Percentiles rank a stretch among this genome's conserved stretches.
phyloP scores from a whole-genome alignment of 495 filamentous ascomycete species.

The Thermothielavioides terrestris region DNA sequence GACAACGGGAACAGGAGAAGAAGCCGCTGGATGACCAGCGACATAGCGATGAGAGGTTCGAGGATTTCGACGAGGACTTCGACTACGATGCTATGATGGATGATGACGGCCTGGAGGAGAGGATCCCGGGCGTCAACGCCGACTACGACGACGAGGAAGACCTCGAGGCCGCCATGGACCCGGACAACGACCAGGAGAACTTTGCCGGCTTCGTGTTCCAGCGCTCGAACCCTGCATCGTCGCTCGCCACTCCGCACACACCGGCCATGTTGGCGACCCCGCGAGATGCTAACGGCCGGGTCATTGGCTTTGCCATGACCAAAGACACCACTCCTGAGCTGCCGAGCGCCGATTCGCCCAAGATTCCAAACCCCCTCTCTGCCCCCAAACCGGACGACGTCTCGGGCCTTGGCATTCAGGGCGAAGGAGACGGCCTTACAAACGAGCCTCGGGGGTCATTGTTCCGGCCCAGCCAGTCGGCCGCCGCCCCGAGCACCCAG shows the following conservation, averaged over 20 bases:
- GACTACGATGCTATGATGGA: conserved; percentile 65
- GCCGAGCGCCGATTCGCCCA: conserved; percentile 11
- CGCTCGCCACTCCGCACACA: conserved; percentile 38
- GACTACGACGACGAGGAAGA: conserved; percentile 42
- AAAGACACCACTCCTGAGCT: conserved; percentile 29
- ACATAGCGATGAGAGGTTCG: conserved; percentile 38
- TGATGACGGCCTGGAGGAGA: conserved; percentile 64
- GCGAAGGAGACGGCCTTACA: conserved; percentile 12
- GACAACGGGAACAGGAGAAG: conserved; percentile 56
- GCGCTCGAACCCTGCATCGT: conserved; percentile 41
- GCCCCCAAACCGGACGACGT: conserved; percentile 9
- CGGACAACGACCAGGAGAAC: conserved; percentile 44
- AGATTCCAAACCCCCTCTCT: background rate
- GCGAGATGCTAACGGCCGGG: conserved; percentile 42
- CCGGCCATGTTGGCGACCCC: conserved; percentile 43
- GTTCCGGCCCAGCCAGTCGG: conserved; percentile 4
- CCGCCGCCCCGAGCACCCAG: conserved; percentile 9
- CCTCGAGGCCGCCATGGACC: conserved; percentile 23
- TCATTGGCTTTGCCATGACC: conserved; percentile 43
- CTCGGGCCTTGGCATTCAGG: conserved; percentile 31
- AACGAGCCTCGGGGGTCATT: background rate
- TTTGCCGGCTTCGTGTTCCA: conserved; percentile 48
- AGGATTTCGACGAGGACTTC: conserved; percentile 61
- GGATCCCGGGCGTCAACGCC: conserved; percentile 65
- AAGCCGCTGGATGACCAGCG: conserved; percentile 26